phyloP scores from a whole-genome alignment of 2,329 filamentous ascomycete genomes.

The Fusarium neocosmosporiellum region DNA sequence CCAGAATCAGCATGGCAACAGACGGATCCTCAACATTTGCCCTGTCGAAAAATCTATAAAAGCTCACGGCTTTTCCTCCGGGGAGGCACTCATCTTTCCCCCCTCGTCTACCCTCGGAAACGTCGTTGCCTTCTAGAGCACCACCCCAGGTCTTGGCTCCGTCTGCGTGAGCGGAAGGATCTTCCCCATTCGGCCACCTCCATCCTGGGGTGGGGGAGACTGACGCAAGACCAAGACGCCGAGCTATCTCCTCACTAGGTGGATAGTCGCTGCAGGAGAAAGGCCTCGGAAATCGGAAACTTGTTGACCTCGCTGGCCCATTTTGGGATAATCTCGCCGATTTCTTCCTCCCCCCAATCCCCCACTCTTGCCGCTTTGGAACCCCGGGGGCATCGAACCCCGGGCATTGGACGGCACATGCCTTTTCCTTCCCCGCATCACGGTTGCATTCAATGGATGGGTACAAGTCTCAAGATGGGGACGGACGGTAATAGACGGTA shows the following conservation, averaged over 20 bases:
- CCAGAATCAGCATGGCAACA: constrained; percentile 51
- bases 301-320: not conserved
- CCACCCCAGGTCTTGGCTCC: not conserved
- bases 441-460: not conserved
- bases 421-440: not conserved
- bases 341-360: not conserved
- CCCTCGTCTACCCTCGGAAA: not conserved
- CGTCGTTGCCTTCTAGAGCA: not conserved
- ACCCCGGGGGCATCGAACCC: not conserved
- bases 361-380: not conserved
- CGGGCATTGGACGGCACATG: not conserved
- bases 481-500: not conserved
- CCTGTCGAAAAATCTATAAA: not conserved
- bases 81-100: not conserved
- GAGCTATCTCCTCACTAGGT: not conserved
- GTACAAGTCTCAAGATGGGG: not conserved
- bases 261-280: not conserved
- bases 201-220: not conserved
- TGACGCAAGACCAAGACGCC: not conserved
- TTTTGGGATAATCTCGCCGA: constrained; percentile 11
- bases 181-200: constrained; percentile 1
- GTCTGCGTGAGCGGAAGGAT: not conserved
- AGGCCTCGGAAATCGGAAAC: not conserved
- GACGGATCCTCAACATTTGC: not conserved
- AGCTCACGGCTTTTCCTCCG: not conserved